These are phyloP conservation scores for Zychaea mexicana DNA, from an alignment of 371 early-diverging fungal species.

Conservation along the genomic window DNA sequence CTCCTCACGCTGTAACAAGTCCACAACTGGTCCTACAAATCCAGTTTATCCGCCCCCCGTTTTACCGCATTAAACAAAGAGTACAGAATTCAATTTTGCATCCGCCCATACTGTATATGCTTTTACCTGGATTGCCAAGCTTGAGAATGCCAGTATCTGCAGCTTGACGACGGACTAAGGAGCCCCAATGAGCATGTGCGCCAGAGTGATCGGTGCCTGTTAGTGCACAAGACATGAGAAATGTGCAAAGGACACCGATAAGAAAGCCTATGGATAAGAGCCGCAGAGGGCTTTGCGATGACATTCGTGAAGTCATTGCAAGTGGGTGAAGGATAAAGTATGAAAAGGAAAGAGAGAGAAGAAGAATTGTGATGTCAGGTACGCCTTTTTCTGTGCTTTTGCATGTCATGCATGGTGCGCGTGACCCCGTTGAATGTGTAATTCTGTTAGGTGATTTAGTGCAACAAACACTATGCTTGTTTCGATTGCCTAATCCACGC, in stretches of 20 bases:
- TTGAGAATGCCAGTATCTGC: slow-evolving; percentile 19
- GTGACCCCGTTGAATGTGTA: too few relatives aligned
- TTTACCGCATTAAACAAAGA: not conserved
- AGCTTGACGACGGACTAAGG: not conserved
- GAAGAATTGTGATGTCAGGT: not conserved
- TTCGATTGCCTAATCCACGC: too few relatives aligned
- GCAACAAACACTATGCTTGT: too few relatives aligned
- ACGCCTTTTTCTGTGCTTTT: not conserved
- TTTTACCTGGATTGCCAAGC: slow-evolving; percentile 49
- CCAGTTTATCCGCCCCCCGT: not conserved
- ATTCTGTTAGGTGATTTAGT: too few relatives aligned
- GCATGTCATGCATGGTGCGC: too few relatives aligned
- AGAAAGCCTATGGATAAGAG: not conserved
- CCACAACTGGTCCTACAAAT: slow-evolving; percentile 46
- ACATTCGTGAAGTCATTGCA: not conserved
- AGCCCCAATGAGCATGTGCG: not conserved
- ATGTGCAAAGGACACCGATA: not conserved
- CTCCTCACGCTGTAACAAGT: slow-evolving; percentile 47
- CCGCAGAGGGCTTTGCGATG: not conserved
- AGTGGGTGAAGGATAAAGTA: not conserved
- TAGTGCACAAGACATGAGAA: not conserved
- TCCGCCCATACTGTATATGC: not conserved
- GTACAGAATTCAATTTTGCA: not conserved
- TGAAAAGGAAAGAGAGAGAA: not conserved
- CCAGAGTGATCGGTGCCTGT: not conserved